phyloP scores from a whole-genome alignment of 2,329 filamentous ascomycete species.

The Ophiocordyceps sinensis region DNA sequence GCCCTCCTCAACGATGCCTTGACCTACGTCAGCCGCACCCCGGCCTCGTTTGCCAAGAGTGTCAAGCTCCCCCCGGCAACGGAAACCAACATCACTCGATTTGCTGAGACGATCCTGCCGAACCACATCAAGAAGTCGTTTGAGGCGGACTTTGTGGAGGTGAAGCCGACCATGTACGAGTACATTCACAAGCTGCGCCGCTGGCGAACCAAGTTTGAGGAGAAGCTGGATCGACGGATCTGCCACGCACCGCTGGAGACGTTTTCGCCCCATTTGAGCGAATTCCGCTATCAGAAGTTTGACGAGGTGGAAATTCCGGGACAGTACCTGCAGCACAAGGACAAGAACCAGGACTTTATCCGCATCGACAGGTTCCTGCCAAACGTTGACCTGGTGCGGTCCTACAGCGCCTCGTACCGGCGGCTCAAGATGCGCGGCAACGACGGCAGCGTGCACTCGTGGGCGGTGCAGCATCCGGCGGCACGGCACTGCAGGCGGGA shows the following conservation, averaged over 20 bases:
- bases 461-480: constrained; percentile 91
- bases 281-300: constrained; percentile 95
- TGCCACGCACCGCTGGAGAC: constrained; percentile 63
- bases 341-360: constrained; percentile 98
- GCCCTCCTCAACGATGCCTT: constrained; percentile 90
- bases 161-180: constrained; percentile 94
- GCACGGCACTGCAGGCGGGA: constrained; percentile 85
- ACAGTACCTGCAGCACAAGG: constrained; percentile 92
- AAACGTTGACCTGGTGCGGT: constrained; percentile 82
- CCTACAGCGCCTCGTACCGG: constrained; percentile 80
- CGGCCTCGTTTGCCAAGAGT: constrained; percentile 73
- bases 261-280: constrained; percentile 82
- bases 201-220: constrained; percentile 96
- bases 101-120: constrained; percentile 90
- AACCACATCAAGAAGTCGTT: constrained; percentile 92
- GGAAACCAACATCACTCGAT: constrained; percentile 91
- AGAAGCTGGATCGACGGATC: constrained; percentile 79
- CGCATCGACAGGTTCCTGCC: constrained; percentile 94
- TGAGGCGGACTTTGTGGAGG: constrained; percentile 88
- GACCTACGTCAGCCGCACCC: constrained; percentile 80
- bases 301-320: constrained; percentile 97
- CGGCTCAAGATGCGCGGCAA: constrained; percentile 92
- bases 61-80: constrained; percentile 82
- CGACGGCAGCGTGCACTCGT: constrained; percentile 92
- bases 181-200: constrained; percentile 94